Base-by-base conservation (phyloP, 2,329 filamentous ascomycete species). In the Trichoderma sp. region DNA sequence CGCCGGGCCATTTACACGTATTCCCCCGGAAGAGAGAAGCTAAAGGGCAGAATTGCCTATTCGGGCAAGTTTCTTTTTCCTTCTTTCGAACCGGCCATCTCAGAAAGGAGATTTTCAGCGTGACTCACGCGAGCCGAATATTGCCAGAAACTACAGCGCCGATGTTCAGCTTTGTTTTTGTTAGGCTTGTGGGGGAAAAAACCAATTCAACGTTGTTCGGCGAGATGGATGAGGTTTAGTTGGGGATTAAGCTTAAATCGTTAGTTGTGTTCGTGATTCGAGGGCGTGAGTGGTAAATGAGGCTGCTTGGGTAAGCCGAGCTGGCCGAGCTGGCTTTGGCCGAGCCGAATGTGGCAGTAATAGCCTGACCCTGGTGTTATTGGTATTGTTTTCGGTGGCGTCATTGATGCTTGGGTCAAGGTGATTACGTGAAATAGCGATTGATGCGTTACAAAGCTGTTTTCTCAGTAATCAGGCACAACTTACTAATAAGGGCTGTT, bases 1-100 rank as follows among this genome's bases (percentile, higher is more conserved):
- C 75, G 76, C 76, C 76, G 76, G 68, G 11, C n/a, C 11, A 3
- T 31, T 11, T 56, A 53, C 45, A 53, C 45, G 45, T 53, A 53
- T 53, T 45, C 41, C 21, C 21, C n/a, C 50, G 50, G 50, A 5
- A n/a, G 6, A 18, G 41, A 16, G 50, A 60, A 64, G 59, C 27
- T 53, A 56, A 29, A n/a, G 18, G 14, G 50, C 3, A 41, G n/a
- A 74, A 67, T 33, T 74, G 33, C 62, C 71, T 59, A 60, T 21
- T 11, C 4, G 1, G 31, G 71, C 35, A 66, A 67, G 12, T 62
- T 71, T 56, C 11, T 12, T 21, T 66, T 67, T 67, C 33, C 21
- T 31, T 12, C 56, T 45, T 41, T 33, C 8, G 2, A 38, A 6
- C 8, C 31, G 45, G 66, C 8, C 21, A 16, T 29, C 33, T 59